Percentiles rank a stretch among this genome's conserved stretches.
Conservation (phyloP, 2,329 filamentous ascomycete genomes). For the Sarocladiaceae sp. region DNA sequence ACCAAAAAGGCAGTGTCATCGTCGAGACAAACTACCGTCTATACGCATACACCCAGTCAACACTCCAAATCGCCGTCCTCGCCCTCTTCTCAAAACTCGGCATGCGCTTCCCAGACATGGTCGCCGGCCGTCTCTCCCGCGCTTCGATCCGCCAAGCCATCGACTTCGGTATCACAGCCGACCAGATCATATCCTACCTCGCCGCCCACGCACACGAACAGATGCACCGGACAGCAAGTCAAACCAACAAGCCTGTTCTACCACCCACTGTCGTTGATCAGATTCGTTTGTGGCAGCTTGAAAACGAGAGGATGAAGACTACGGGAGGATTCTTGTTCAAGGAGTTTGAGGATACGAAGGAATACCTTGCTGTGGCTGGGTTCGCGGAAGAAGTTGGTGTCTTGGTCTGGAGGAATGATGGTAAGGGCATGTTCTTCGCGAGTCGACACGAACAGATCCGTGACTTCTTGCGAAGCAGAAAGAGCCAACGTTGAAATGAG, state of each 20-base stretch:
- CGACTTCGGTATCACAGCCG: constrained; percentile 83
- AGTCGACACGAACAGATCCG: constrained; percentile 85
- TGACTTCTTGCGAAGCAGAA: constrained; percentile 68
- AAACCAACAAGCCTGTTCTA: constrained; percentile 64
- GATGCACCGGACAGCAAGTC: constrained; percentile 66
- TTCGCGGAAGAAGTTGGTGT: constrained; percentile 93
- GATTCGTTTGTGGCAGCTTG: constrained; percentile 95
- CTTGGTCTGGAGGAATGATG: constrained; percentile 79
- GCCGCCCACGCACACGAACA: constrained; percentile 91
- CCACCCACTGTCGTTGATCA: constrained; percentile 97
- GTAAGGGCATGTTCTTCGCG: constrained; percentile 82
- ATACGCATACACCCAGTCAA: constrained; percentile 93
- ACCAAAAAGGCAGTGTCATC: constrained; percentile 78
- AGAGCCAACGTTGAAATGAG: constrained; percentile 35
- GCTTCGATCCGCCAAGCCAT: constrained; percentile 85
- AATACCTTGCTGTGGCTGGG: constrained; percentile 66
- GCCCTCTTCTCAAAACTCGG: constrained; percentile 83
- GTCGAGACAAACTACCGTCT: constrained; percentile 97
- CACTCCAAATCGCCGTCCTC: constrained; percentile 90
- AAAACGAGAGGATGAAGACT: constrained; percentile 89
- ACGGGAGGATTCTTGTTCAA: constrained; percentile 83
- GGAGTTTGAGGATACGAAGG: constrained; percentile 70
- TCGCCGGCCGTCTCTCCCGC: constrained; percentile 86
- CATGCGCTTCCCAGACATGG: constrained; percentile 90
- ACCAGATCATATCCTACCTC: constrained; percentile 93